Conservation (phyloP, 2,329 filamentous ascomycete genomes). For the Rhynchosporium graminicola region DNA sequence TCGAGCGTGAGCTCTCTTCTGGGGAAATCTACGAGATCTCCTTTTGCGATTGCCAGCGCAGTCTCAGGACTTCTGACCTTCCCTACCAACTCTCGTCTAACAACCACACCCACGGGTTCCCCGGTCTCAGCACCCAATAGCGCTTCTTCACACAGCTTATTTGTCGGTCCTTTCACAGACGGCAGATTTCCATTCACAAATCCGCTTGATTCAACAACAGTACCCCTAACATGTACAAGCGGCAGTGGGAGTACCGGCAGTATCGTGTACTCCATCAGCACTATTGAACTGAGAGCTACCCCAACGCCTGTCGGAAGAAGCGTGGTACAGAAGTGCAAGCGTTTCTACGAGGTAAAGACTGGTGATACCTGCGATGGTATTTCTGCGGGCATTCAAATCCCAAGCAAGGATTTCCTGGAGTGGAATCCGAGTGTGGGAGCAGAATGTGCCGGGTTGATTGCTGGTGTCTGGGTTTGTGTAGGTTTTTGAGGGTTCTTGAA, state of each 20-base stretch:
- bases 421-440: neutral
- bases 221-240: neutral
- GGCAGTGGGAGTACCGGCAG: neutral
- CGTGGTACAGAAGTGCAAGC: neutral
- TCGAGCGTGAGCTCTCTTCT: too few species aligned
- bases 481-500: neutral
- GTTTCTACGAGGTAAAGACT: neutral
- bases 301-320: neutral
- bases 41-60: too few species aligned
- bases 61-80: too few species aligned
- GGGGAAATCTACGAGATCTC: too few species aligned
- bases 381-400: neutral
- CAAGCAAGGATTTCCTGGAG: neutral
- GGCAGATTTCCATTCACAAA: neutral
- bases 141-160: too few species aligned
- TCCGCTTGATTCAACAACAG: too few species aligned
- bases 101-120: too few species aligned
- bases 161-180: too few species aligned
- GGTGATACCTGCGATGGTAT: constrained; percentile 5
- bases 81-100: too few species aligned
- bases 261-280: neutral
- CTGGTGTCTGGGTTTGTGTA: constrained; percentile 11
- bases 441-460: neutral
- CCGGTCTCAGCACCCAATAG: too few species aligned
- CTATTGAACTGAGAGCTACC: neutral